Conservation (phyloP, 305 asterid species). For the Fraxinus velutina region DNA sequence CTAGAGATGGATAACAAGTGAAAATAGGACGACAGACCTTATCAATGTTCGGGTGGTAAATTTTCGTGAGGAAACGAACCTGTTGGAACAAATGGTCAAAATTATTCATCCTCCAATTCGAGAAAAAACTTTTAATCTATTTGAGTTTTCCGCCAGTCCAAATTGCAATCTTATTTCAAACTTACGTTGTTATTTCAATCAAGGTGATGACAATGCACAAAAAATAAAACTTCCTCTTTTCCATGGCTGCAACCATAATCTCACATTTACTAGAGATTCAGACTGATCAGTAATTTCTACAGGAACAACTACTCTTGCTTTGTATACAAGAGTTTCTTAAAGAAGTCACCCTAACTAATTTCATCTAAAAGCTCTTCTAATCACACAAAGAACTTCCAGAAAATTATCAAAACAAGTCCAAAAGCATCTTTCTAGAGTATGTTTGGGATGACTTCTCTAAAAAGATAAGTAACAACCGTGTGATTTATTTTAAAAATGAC, state of each 20-base stretch:
- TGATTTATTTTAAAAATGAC: too few relatives aligned
- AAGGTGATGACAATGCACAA: not conserved
- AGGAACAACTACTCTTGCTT: not conserved
- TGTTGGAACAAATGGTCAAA: slow-evolving; percentile 33
- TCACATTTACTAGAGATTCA: not conserved
- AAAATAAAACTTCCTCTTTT: not conserved
- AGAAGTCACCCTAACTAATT: not conserved
- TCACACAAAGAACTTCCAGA: too few relatives aligned
- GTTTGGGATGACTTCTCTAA: too few relatives aligned
- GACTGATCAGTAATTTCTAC: not conserved
- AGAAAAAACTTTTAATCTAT: not conserved
- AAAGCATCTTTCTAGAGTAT: too few relatives aligned
- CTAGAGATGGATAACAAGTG: not conserved
- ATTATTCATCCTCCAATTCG: slow-evolving; percentile 18
- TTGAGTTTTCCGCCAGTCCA: not conserved
- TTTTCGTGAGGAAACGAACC: slow-evolving; percentile 97
- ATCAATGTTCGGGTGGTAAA: slow-evolving; percentile 96
- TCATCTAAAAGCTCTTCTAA: too few relatives aligned
- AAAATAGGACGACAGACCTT: slow-evolving; percentile 51
- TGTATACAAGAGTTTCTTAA: not conserved
- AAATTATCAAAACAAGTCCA: too few relatives aligned
- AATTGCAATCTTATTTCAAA: not conserved
- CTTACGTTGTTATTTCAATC: not conserved
- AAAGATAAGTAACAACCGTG: too few relatives aligned
- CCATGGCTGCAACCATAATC: not conserved